Evolutionary conservation across 2,329 filamentous ascomycete genomes (phyloP), one percentile per base, ranked within the genome.

Genomic region (Ophiobolus disseminans): DNA sequence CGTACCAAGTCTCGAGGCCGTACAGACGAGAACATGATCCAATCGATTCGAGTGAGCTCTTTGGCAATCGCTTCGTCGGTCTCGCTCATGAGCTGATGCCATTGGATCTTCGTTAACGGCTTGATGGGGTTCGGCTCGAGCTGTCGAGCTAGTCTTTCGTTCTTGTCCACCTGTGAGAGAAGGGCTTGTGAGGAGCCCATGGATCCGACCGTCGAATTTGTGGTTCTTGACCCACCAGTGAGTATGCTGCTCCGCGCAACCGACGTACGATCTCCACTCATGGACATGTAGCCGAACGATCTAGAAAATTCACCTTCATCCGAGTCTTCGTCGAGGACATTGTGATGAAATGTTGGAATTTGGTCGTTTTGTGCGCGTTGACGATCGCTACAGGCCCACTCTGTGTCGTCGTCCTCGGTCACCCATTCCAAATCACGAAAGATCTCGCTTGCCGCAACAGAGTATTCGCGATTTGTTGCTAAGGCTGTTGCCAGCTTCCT

Each of bases 1-100:
- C 94, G 88, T 32, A 97, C 88, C 39, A 97, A 85, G 73, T 99
- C 94, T 49, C 94, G 89, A 45, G 96, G 89, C 20, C 91, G 86
- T 53, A 97, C 96, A 1, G 91, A 92, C 42, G 90, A 95, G 73
- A 97, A 97, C 88, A 97, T 94, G 72, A 95, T 86, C 93, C 93
- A 97, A 75, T 99, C 94, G 45, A 99, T 96, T 52, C 93, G 83
- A 3, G 94, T 97, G 65, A 99, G 82, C 73, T 99, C 94, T 50
- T 88, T 87, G 13, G 93, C 93, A 58, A 97, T 87, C 39, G 91
- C 85, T 53, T 96, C 90, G 43, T 95, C 88, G 1, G 89, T 82
- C 19, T 88, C 87, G 26, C 90, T 89, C 87, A 97, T 96, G 58
- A 97, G 89, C 41, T 88, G 85, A 58, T 92, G 90, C 80, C 94